Evolutionary conservation across 2,329 filamentous ascomycete species (phyloP).

Genomic region (Nannizzia gypsea): DNA sequence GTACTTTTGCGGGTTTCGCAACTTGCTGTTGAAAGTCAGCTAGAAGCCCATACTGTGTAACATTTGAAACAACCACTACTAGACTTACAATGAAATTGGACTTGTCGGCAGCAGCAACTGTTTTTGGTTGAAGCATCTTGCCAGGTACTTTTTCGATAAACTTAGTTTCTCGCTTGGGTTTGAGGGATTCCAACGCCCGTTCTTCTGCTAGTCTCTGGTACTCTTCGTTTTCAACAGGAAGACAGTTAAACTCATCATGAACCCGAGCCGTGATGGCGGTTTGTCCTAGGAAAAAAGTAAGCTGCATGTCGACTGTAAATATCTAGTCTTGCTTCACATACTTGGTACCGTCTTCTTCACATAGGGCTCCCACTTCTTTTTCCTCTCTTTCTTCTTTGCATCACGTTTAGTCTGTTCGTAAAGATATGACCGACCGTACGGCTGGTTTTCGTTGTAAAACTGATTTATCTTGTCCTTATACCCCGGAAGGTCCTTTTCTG

Average conservation of each 20-base stretch:
- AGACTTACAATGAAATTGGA: slow-evolving; percentile 34
- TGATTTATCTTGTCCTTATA: slow-evolving; percentile 43
- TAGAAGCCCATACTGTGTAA: too few relatives aligned
- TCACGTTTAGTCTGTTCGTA: slow-evolving; percentile 38
- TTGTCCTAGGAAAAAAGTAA: slow-evolving; percentile 47
- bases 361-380: slow-evolving; percentile 49
- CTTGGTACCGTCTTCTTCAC: slow-evolving; percentile 55
- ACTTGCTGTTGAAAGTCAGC: slow-evolving; percentile 26
- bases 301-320: neutral
- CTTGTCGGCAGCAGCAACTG: slow-evolving; percentile 35
- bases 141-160: slow-evolving; percentile 35
- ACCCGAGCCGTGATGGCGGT: slow-evolving; percentile 64
- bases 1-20: slow-evolving; percentile 42
- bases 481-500: slow-evolving; percentile 80
- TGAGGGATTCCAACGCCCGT: slow-evolving; percentile 48
- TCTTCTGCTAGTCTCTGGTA: slow-evolving; percentile 51
- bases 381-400: slow-evolving; percentile 34
- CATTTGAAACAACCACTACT: neutral
- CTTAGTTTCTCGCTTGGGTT: slow-evolving; percentile 47
- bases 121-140: slow-evolving; percentile 48
- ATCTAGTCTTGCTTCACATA: slow-evolving; percentile 32
- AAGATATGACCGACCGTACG: slow-evolving; percentile 30
- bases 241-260: slow-evolving; percentile 62
- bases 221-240: slow-evolving; percentile 60
- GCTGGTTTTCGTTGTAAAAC: slow-evolving; percentile 31